Evolutionary conservation across 2,329 filamentous ascomycete species (phyloP), one percentile per base, ranked within the genome.

Genomic region (Aspergillus brunneoviolaceus): DNA sequence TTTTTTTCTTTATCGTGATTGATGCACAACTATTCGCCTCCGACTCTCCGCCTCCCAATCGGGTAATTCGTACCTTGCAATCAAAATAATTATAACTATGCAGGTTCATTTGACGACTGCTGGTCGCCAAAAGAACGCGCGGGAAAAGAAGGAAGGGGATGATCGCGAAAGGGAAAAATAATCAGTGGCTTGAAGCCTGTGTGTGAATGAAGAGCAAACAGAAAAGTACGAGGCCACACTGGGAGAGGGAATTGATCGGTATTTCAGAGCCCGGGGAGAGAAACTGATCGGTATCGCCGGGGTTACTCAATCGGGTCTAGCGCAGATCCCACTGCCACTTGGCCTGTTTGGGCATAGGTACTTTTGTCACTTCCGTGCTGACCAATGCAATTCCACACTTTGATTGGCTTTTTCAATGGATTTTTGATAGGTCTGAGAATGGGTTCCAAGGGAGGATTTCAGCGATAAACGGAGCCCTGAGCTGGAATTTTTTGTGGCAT

Each of bases 31-130:
- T 5, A n/a, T 45, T 45, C 6, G 39, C 39, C 39, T 45, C 39
- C 16, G n/a, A 45, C 39, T 45, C 39, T 16, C 39, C 39, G 39
- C 39, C 39, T 45, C n/a, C 33, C 16, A 19, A 45, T 29, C 25
- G 21, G 53, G 51, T 52, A 50, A 33, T 39, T 54, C 85, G 80
- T 85, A 91, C 89, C 82, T 82, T 82, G 78, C 84, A 82, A 82
- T 81, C 84, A 79, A 81, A 79, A 77, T 81, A 74, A 76, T 82
- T 80, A 75, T 79, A 80, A 80, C 80, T 81, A 82, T 93, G 92
- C 93, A 97, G 92, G 92, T 95, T 96, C 93, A 96, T 96, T 92
- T 94, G 91, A 96, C 92, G 93, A 91, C 89, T 76, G 67, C 69
- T 63, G 74, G 88, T 88, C 90, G 91, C 84, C 92, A 95, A 96